Conservation (phyloP, 2,329 filamentous ascomycete species). For the Knufia fluminis region DNA sequence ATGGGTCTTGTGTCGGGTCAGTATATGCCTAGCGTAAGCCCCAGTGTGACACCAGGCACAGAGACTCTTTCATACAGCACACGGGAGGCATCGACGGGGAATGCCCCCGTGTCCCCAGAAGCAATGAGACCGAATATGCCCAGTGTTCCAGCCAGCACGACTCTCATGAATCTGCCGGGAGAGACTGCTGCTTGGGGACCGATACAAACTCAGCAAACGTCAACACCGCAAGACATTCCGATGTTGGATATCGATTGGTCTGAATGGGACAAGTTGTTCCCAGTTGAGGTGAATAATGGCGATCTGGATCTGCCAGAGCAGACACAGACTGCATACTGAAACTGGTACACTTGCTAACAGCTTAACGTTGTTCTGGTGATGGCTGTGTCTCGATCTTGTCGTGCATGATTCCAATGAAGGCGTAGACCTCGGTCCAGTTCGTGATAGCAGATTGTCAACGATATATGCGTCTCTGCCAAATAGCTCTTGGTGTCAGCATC, state of each 20-base stretch:
- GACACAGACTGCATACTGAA: not conserved
- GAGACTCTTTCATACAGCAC: not conserved
- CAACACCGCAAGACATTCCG: not conserved
- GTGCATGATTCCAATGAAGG: too few species aligned
- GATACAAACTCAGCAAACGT: not conserved
- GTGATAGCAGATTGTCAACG: too few species aligned
- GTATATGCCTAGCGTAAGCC: not conserved
- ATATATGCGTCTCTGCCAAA: too few species aligned
- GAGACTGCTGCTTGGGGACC: not conserved
- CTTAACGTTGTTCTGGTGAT: too few species aligned
- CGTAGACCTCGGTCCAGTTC: too few species aligned
- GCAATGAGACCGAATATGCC: not conserved
- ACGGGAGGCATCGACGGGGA: not conserved
- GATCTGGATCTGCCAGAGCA: constrained; percentile 40
- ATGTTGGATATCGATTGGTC: constrained; percentile 18
- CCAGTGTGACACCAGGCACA: not conserved
- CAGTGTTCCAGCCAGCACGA: not conserved
- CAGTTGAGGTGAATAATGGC: constrained; percentile 43
- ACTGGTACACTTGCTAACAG: too few species aligned
- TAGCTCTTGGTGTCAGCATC: too few species aligned
- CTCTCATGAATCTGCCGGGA: not conserved
- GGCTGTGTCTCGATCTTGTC: too few species aligned
- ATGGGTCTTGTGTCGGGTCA: constrained; percentile 5
- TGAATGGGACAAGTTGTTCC: constrained; percentile 31
- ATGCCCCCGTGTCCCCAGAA: not conserved